Percentiles rank a stretch among this genome's conserved stretches.
phyloP scores from a whole-genome alignment of 805 yeast genomes.

The Saccharomyces jurei region DNA sequence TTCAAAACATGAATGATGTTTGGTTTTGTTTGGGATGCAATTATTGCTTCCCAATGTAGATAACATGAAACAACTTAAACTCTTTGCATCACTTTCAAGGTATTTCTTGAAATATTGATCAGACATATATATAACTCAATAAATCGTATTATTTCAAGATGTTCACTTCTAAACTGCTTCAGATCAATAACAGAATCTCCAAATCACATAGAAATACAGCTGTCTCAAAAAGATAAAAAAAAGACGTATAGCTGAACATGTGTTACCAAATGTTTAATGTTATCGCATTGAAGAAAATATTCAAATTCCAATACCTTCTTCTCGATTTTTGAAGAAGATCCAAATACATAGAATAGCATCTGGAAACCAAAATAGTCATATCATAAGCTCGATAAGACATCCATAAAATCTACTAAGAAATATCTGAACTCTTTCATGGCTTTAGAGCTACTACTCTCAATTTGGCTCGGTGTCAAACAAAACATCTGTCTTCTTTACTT shows the following conservation, averaged over 20 bases:
- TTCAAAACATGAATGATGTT: background rate
- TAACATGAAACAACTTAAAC: background rate
- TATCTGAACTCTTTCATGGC: conserved; percentile 21
- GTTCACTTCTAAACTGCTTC: background rate
- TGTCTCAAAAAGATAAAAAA: background rate
- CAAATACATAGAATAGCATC: background rate
- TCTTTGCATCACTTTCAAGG: background rate
- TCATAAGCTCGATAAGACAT: background rate
- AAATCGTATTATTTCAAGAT: background rate
- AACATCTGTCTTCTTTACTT: conserved; percentile 14
- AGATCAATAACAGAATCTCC: background rate
- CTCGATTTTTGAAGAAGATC: conserved; percentile 4
- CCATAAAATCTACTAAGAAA: conserved; percentile 1
- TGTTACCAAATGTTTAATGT: background rate
- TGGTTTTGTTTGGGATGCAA: background rate
- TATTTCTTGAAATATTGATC: background rate
- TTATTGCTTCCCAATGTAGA: background rate
- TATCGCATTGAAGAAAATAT: background rate
- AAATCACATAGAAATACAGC: background rate
- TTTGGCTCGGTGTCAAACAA: conserved; percentile 19
- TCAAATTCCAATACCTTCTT: conserved; percentile 12
- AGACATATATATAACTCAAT: background rate
- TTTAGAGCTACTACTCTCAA: conserved; percentile 23
- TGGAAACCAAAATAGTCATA: background rate
- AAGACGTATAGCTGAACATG: background rate